Evolutionary conservation across 192 early-diverging fungal species (phyloP), one percentile per base, ranked within the genome.

Genomic region (Coemansia asiatica): DNA sequence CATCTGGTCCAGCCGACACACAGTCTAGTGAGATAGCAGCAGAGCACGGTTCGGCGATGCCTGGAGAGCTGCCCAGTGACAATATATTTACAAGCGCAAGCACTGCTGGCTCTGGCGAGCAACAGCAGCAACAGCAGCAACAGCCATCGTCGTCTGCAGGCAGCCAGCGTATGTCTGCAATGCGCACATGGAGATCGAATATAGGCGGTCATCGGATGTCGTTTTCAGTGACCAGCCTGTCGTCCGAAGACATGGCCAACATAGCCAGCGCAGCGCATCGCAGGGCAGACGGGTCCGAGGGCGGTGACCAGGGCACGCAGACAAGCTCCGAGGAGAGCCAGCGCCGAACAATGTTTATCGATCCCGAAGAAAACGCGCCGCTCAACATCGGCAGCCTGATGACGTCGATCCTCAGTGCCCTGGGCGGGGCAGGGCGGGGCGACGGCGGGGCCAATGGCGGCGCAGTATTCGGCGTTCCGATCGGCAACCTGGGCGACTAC

Each of bases 401-500:
- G 47, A 62, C 75, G 6, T 78, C 75, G 51, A 63, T 85, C 15
- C 68, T 84, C 19, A 74, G 81, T 2, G 74, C 69, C 0, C 56
- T 71, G 57, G 78, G 72, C 55, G 78, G 72, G 2, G 69, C 60
- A 5, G 36, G 55, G 49, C 78, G 78, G 33, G 74, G 68, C 56
- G 78, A 71, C 19, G 60, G 47, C 33, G 78, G 68, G 10, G 56
- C 48, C 9, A 60, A 66, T 38, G 75, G 64, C 12, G 38, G 28
- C 13, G 63, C 74, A 2, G 40, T 84, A 19, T 75, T 79, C 71
- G 80, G 74, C 15, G 66, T 80, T 16, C 75, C 82, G n/a, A 70
- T 80, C 1, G 86, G 85, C 29, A 83, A 90, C 51, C 83, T 88
- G 27, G 85, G 86, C 48, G 95, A 97, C 79, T 97, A 97, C 76